Evolutionary conservation across 352 stramenopile genomes (phyloP).

Genomic region (Phytopythium oedochilum): DNA sequence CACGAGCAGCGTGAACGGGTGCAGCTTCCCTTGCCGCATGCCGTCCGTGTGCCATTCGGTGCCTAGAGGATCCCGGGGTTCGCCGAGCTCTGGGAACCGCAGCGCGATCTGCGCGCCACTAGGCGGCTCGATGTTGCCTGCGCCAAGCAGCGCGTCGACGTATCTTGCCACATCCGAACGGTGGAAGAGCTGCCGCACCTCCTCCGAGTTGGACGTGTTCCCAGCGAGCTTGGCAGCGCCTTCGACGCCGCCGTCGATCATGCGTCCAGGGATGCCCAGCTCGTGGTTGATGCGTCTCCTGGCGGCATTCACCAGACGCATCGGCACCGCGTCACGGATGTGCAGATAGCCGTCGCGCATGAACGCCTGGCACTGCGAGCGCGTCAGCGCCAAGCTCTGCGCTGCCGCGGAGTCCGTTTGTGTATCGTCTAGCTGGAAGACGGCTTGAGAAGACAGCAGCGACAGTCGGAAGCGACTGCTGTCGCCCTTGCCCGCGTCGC

Average conservation of each 20-base stretch:
- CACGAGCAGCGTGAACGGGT: conserved; percentile 65
- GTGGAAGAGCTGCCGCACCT: conserved; percentile 55
- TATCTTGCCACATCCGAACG: conserved; percentile 45
- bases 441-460: conserved; percentile 39
- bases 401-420: conserved; percentile 14
- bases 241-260: conserved; percentile 75
- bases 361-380: conserved; percentile 61
- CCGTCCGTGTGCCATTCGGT: conserved; percentile 84
- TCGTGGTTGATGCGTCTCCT: conserved; percentile 75
- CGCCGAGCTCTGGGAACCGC: conserved; percentile 66
- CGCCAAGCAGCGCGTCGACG: conserved; percentile 56
- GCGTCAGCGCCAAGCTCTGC: conserved; percentile 29
- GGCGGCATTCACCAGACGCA: conserved; percentile 47
- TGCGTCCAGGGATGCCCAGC: conserved; percentile 54
- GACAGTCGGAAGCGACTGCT: conserved; percentile 44
- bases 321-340: conserved; percentile 52
- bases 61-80: conserved; percentile 47
- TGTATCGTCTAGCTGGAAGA: conserved; percentile 22
- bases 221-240: conserved; percentile 60
- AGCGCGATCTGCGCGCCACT: conserved; percentile 67
- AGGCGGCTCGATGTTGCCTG: conserved; percentile 33
- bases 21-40: conserved; percentile 66
- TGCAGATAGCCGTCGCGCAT: conserved; percentile 71
- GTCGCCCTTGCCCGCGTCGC: conserved; percentile 35
- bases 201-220: conserved; percentile 64